Conservation (phyloP, 257 asterid species). For the Cinchona pubescens region DNA sequence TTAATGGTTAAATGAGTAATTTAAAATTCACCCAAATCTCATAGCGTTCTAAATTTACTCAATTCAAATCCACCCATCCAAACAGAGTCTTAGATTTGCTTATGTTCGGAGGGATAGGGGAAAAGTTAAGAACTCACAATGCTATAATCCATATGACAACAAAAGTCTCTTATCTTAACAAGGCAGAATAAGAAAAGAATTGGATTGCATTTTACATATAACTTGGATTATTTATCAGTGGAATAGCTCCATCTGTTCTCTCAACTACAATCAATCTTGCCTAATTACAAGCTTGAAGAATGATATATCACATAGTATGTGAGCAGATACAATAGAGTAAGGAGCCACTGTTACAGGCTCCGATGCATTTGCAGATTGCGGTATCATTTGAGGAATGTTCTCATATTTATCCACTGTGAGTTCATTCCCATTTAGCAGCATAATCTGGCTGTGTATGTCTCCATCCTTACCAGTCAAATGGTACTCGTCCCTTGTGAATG, state of each 20-base stretch:
- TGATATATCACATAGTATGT: slow-evolving; percentile 50
- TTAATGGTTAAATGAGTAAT: too few species aligned
- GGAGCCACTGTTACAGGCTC: slow-evolving; percentile 58
- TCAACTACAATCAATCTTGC: slow-evolving; percentile 13
- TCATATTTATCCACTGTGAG: slow-evolving; percentile 47
- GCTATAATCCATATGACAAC: not conserved
- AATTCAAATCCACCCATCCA: too few species aligned
- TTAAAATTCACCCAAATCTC: too few species aligned
- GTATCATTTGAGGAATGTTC: slow-evolving; percentile 49
- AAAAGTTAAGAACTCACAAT: not conserved
- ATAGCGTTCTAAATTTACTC: too few species aligned
- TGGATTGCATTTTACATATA: not conserved
- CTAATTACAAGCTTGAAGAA: slow-evolving; percentile 59
- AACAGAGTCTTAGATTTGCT: too few species aligned
- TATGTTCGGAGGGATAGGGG: not conserved
- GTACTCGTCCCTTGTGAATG: slow-evolving; percentile 61
- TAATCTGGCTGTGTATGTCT: slow-evolving; percentile 61
- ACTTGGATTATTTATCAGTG: slow-evolving; percentile 8
- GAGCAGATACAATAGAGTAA: slow-evolving; percentile 73
- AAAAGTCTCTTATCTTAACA: not conserved
- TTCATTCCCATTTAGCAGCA: slow-evolving; percentile 64
- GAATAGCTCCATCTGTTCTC: slow-evolving; percentile 20
- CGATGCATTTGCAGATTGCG: slow-evolving; percentile 43
- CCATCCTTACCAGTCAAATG: slow-evolving; percentile 76
- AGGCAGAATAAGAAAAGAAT: not conserved